A percentile compares a stretch with the other conserved stretches of the same genome.
These are phyloP conservation scores for Dianthus caryophyllus DNA, from an alignment of 148 eudicot species.

Conservation along the genomic window DNA sequence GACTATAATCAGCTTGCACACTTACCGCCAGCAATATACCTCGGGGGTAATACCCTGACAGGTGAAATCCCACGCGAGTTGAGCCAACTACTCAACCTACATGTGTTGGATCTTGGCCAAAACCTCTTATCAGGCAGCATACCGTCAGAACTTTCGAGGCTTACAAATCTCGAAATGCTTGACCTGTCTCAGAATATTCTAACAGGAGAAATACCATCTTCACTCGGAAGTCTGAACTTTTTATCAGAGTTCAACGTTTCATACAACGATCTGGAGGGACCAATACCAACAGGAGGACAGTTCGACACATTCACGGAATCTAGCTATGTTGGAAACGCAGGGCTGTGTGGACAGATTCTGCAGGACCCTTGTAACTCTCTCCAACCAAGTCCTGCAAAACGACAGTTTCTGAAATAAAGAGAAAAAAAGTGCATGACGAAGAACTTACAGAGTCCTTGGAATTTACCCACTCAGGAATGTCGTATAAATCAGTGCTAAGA, in stretches of 20 bases:
- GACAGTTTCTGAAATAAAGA: no score
- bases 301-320: slow-evolving; percentile 41
- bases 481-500: no score
- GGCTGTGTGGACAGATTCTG: slow-evolving; percentile 52
- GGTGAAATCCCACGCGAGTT: slow-evolving; percentile 62
- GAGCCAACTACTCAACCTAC: slow-evolving; percentile 46
- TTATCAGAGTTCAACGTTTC: slow-evolving; percentile 50
- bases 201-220: slow-evolving; percentile 61
- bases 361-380: slow-evolving; percentile 34
- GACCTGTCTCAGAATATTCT: slow-evolving; percentile 56
- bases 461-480: no score
- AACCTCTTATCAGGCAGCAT: slow-evolving; percentile 58
- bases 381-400: slow-evolving; percentile 17
- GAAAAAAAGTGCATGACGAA: no score
- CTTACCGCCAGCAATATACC: slow-evolving; percentile 35
- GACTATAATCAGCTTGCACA: slow-evolving; percentile 49
- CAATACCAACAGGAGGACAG: slow-evolving; percentile 58
- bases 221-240: slow-evolving; percentile 43
- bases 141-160: slow-evolving; percentile 53
- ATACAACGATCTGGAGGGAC: slow-evolving; percentile 51
- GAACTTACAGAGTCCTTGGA: no score
- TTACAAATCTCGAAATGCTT: slow-evolving; percentile 54
- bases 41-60: slow-evolving; percentile 43
- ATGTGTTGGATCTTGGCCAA: slow-evolving; percentile 47
- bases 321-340: slow-evolving; percentile 55